Conservation (phyloP, 2,329 filamentous ascomycete species). For the Fusarium keratoplasticum region DNA sequence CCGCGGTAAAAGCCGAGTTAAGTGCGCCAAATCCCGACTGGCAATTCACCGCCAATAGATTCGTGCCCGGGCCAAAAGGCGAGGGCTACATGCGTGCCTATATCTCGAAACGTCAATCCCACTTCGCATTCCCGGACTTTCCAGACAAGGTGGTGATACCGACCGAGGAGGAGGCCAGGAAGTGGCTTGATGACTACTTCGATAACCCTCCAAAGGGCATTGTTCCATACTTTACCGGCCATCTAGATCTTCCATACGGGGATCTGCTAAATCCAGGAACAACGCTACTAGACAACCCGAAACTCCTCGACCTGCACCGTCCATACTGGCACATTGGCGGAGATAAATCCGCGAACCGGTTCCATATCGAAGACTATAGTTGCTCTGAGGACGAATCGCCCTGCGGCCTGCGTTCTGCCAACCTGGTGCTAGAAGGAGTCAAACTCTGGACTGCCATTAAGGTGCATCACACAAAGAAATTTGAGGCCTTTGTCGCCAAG, state of each 20-base stretch:
- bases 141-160: background rate
- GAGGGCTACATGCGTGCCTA: background rate
- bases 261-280: background rate
- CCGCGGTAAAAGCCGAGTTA: background rate
- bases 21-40: background rate
- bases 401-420: background rate
- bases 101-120: background rate
- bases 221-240: background rate
- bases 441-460: background rate
- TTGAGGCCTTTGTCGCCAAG: background rate
- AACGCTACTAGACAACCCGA: background rate
- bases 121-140: background rate
- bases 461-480: background rate
- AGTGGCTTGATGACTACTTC: background rate
- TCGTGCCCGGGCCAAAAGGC: background rate
- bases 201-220: background rate
- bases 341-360: background rate
- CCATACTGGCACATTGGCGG: background rate
- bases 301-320: background rate
- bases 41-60: background rate
- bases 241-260: background rate
- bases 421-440: background rate
- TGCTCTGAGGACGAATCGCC: background rate
- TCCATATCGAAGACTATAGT: background rate
- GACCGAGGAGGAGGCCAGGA: background rate